Conservation (phyloP, 768 basidiomycete genomes). For the Lentinula raphanica region DNA sequence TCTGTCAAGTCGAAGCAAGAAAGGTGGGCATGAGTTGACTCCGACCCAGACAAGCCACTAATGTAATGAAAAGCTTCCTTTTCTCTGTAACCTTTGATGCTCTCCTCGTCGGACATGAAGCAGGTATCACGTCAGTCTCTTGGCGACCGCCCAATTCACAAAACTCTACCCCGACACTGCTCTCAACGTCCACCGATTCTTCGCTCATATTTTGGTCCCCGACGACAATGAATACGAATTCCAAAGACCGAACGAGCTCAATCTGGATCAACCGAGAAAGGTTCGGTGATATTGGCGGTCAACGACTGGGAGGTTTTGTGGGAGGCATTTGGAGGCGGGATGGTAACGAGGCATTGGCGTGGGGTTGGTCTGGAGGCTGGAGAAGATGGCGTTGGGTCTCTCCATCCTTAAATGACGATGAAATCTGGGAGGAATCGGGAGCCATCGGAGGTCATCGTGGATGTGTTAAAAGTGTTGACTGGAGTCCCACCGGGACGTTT, state of each 20-base stretch:
- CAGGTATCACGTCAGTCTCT: slow-evolving; percentile 80
- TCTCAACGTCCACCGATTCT: slow-evolving; percentile 95
- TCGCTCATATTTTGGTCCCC: slow-evolving; percentile 95
- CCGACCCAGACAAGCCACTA: neutral
- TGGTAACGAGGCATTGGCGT: slow-evolving; percentile 66
- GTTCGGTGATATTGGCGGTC: slow-evolving; percentile 92
- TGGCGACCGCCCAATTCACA: slow-evolving; percentile 55
- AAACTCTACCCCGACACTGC: slow-evolving; percentile 43
- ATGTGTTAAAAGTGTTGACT: slow-evolving; percentile 72
- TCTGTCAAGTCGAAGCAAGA: slow-evolving; percentile 48
- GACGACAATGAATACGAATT: slow-evolving; percentile 36
- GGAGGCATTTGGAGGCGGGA: slow-evolving; percentile 76
- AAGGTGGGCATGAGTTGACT: slow-evolving; percentile 26
- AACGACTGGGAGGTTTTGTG: slow-evolving; percentile 87
- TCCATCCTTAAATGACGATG: slow-evolving; percentile 16
- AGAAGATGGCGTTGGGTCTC: slow-evolving; percentile 66
- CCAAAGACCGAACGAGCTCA: slow-evolving; percentile 40
- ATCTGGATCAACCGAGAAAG: slow-evolving; percentile 90
- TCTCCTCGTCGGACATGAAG: slow-evolving; percentile 93
- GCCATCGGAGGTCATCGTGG: slow-evolving; percentile 85
- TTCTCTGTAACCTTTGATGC: slow-evolving; percentile 90
- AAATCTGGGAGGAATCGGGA: slow-evolving; percentile 70
- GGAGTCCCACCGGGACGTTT: slow-evolving; percentile 86
- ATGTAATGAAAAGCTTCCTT: slow-evolving; percentile 29
- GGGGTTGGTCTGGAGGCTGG: slow-evolving; percentile 96